A percentile compares a stretch with the other conserved stretches of the same genome.
Evolutionary conservation across 306 rosid genomes (phyloP).

Genomic region (Mimosa pudica): DNA sequence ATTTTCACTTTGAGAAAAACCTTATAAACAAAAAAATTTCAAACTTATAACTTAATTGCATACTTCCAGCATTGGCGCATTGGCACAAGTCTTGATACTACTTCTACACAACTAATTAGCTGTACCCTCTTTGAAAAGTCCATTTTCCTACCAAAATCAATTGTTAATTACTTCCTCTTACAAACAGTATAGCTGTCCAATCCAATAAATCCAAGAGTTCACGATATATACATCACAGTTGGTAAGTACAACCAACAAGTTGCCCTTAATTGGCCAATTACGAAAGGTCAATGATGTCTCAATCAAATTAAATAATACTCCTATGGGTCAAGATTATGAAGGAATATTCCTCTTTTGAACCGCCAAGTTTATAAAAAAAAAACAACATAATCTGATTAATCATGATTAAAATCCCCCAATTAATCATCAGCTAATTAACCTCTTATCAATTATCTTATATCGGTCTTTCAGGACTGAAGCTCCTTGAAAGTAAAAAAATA

Average conservation of each 20-base stretch:
- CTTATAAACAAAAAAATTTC: no score
- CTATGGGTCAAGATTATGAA: not conserved
- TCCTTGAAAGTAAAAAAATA: not conserved
- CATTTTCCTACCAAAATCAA: slow-evolving; percentile 6
- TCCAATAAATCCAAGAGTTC: slow-evolving; percentile 17
- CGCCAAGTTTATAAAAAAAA: slow-evolving; percentile 13
- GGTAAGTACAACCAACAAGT: slow-evolving; percentile 8
- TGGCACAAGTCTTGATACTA: not conserved
- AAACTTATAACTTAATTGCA: not conserved
- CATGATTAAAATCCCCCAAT: not conserved
- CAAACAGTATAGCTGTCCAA: not conserved
- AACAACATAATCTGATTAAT: not conserved
- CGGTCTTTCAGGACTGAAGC: not conserved
- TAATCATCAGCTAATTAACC: not conserved
- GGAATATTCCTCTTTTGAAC: not conserved
- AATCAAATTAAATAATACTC: slow-evolving; percentile 1
- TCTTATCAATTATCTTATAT: not conserved
- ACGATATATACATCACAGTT: not conserved
- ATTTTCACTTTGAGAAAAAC: not conserved
- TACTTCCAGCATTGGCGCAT: not conserved
- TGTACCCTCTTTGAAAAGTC: not conserved
- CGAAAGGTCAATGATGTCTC: slow-evolving; percentile 11
- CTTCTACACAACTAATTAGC: not conserved
- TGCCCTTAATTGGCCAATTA: not conserved
- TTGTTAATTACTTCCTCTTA: not conserved